These are phyloP conservation scores for Diversispora epigaea DNA, from an alignment of 192 early-diverging fungal species.

Conservation along the genomic window DNA sequence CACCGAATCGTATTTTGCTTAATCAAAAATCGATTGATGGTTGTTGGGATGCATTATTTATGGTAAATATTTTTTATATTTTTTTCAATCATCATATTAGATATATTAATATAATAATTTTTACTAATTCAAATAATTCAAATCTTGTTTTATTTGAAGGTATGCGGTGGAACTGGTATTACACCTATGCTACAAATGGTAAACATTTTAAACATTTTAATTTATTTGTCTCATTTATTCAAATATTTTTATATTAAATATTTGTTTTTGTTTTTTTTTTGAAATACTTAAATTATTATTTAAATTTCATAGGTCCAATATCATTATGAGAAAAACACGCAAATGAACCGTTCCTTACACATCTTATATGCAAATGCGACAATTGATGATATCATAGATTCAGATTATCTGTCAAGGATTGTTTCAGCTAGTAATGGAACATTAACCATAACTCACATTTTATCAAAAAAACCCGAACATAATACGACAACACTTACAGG, in stretches of 20 bases:
- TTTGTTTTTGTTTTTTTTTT: too few relatives aligned
- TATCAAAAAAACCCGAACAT: not conserved
- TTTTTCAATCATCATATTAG: too few relatives aligned
- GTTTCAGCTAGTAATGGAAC: not conserved
- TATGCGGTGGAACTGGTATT: slow-evolving; percentile 32
- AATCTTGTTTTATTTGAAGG: too few relatives aligned
- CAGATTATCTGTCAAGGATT: not conserved
- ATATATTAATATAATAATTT: too few relatives aligned
- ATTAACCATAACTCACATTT: slow-evolving; percentile 7
- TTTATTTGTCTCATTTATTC: not conserved
- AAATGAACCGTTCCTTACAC: not conserved
- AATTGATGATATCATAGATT: slow-evolving; percentile 5
- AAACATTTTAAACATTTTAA: not conserved
- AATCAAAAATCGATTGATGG: slow-evolving; percentile 18
- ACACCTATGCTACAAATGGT: slow-evolving; percentile 29
- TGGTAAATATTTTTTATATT: not conserved
- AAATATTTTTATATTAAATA: too few relatives aligned
- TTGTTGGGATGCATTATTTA: slow-evolving; percentile 29
- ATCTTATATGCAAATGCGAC: not conserved
- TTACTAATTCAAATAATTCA: too few relatives aligned
- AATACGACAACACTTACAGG: slow-evolving; percentile 1
- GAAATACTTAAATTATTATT: not conserved
- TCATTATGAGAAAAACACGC: not conserved
- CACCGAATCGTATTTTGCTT: not conserved
- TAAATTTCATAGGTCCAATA: not conserved